Evolutionary conservation across 192 early-diverging fungal genomes (phyloP).

Genomic region (Nowakowskiella sp.): DNA sequence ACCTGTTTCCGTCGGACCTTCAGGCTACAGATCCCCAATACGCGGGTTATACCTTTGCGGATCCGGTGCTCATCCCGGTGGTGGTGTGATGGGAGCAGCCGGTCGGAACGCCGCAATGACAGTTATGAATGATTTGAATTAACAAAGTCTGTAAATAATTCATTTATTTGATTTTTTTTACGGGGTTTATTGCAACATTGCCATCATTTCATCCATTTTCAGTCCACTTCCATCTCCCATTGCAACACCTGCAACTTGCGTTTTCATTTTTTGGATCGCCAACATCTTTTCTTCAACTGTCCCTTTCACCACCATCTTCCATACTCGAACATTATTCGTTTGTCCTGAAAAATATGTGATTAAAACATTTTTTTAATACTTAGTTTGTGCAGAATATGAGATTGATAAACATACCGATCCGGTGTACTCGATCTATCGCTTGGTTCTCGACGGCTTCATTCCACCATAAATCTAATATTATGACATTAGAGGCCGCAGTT

Average conservation of each 20-base stretch:
- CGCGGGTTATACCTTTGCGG: neutral
- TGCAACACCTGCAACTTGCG: constrained; percentile 40
- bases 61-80: neutral
- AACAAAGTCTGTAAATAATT: no score
- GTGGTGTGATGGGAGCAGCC: neutral
- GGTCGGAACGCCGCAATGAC: neutral
- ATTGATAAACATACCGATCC: constrained; percentile 22
- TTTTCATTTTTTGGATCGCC: constrained; percentile 71
- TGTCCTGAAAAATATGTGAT: neutral
- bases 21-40: neutral
- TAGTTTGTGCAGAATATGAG: neutral
- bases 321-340: no score
- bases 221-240: no score
- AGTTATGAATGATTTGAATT: neutral
- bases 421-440: constrained; percentile 38
- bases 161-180: no score
- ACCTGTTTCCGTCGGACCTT: neutral
- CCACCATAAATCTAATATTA: constrained; percentile 49
- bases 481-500: constrained; percentile 19
- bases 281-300: constrained; percentile 86
- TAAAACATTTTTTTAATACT: neutral
- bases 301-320: constrained; percentile 49
- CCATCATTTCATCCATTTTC: no score
- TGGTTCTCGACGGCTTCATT: constrained; percentile 35
- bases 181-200: no score